Percentiles rank a stretch among this genome's conserved stretches.
phyloP scores from a whole-genome alignment of 2,329 filamentous ascomycete genomes.

The Botrytis sinoallii region DNA sequence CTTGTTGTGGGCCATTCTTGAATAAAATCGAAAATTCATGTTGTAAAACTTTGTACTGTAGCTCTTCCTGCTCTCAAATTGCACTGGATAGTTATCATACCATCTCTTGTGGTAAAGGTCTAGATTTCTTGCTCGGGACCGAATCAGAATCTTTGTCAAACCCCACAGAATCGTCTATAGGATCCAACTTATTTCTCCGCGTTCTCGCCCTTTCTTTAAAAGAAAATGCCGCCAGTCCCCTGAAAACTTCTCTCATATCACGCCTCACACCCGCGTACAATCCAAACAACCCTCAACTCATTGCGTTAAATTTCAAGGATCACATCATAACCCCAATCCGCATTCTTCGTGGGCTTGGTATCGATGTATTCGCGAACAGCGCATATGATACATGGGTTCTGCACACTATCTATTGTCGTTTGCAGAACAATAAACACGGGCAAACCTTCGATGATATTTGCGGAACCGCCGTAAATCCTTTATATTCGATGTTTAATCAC shows the following conservation, averaged over 20 bases:
- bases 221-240: conserved; percentile 29
- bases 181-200: conserved; percentile 35
- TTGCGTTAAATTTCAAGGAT: conserved; percentile 36
- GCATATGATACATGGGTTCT: conserved; percentile 37
- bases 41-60: conserved; percentile 35
- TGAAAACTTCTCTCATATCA: conserved; percentile 34
- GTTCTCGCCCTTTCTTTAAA: conserved; percentile 34
- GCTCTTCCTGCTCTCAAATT: conserved; percentile 29
- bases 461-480: conserved; percentile 34
- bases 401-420: conserved; percentile 36
- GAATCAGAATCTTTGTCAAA: conserved; percentile 23
- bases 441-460: conserved; percentile 29
- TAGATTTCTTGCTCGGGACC: conserved; percentile 31
- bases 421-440: conserved; percentile 39
- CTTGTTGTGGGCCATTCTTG: conserved; percentile 31
- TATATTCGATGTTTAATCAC: conserved; percentile 39
- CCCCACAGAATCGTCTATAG: conserved; percentile 29
- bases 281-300: conserved; percentile 30
- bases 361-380: conserved; percentile 34
- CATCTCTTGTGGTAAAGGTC: conserved; percentile 35
- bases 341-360: conserved; percentile 34
- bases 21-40: conserved; percentile 25
- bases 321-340: conserved; percentile 33
- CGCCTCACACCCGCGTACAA: conserved; percentile 36
- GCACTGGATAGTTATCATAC: conserved; percentile 34